Evolutionary conservation across 75 land plant species (phyloP).

Genomic region (Selaginella moellendorffii): DNA sequence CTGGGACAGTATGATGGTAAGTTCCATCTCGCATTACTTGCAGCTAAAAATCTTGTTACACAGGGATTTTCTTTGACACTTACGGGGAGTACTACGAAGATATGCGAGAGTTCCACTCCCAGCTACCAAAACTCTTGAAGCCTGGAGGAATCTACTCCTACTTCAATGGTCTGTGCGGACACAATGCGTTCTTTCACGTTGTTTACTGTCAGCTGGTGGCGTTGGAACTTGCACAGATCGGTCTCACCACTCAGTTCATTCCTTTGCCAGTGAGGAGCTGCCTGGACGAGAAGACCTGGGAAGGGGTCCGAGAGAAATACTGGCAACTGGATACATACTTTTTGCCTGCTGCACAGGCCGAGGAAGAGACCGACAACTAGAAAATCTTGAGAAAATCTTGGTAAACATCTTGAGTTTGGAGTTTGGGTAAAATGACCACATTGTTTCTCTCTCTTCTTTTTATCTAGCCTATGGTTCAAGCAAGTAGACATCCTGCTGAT

Average conservation of each 20-base stretch:
- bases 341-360: conserved; percentile 67
- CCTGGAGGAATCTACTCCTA: conserved; percentile 83
- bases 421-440: too few species aligned
- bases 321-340: conserved; percentile 98
- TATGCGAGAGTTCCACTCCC: conserved; percentile 69
- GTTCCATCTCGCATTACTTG: background rate
- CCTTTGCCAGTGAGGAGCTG: conserved; percentile 92
- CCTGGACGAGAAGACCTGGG: conserved; percentile 69
- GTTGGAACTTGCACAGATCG: conserved; percentile 64
- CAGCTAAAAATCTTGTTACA: background rate
- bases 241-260: conserved; percentile 66
- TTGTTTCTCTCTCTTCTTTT: too few species aligned
- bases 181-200: conserved; percentile 94
- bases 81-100: conserved; percentile 96
- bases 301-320: conserved; percentile 80
- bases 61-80: conserved; percentile 94
- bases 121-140: conserved; percentile 69
- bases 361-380: too few species aligned
- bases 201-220: conserved; percentile 91
- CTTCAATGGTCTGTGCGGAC: conserved; percentile 91
- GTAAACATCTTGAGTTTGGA: too few species aligned
- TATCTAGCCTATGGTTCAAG: too few species aligned
- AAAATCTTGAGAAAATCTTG: too few species aligned
- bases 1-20: conserved; percentile 86
- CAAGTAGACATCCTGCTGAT: too few species aligned